Percentiles rank a stretch among this genome's conserved stretches.
Evolutionary conservation across 805 yeast species (phyloP).

Genomic region (Saccharomycopsis amapae): DNA sequence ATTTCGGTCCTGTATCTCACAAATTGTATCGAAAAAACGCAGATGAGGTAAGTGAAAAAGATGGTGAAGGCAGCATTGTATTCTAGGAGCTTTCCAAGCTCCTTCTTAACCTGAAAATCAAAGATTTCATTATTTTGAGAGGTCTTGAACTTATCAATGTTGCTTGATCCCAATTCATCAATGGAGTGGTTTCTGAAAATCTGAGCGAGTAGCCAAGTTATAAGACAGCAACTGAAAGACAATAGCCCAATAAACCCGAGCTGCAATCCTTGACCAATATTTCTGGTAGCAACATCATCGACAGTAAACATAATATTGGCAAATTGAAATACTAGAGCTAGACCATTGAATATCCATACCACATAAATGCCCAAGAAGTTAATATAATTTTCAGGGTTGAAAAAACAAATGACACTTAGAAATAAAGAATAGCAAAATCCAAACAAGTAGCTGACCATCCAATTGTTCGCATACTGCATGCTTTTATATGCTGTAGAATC

Average conservation of each 20-base stretch:
- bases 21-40: conserved; percentile 12
- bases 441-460: conserved; percentile 9
- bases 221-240: conserved; percentile 2
- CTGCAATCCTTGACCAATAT: conserved; percentile 4
- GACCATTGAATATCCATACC: conserved; percentile 8
- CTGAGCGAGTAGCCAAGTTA: conserved; percentile 1
- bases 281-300: background rate
- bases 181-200: conserved; percentile 11
- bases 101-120: conserved; percentile 6
- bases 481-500: background rate
- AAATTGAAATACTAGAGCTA: conserved; percentile 8
- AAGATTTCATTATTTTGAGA: background rate
- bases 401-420: conserved; percentile 7
- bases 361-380: conserved; percentile 7
- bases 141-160: conserved; percentile 5
- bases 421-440: conserved; percentile 12
- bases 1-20: background rate
- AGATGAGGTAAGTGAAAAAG: conserved; percentile 1
- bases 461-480: conserved; percentile 1
- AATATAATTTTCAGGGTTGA: conserved; percentile 3
- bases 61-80: conserved; percentile 6
- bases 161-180: conserved; percentile 5
- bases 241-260: background rate
- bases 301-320: conserved; percentile 1
- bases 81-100: background rate